Conservation (phyloP, 2,329 filamentous ascomycete genomes). For the Furcasterigmium furcatum region DNA sequence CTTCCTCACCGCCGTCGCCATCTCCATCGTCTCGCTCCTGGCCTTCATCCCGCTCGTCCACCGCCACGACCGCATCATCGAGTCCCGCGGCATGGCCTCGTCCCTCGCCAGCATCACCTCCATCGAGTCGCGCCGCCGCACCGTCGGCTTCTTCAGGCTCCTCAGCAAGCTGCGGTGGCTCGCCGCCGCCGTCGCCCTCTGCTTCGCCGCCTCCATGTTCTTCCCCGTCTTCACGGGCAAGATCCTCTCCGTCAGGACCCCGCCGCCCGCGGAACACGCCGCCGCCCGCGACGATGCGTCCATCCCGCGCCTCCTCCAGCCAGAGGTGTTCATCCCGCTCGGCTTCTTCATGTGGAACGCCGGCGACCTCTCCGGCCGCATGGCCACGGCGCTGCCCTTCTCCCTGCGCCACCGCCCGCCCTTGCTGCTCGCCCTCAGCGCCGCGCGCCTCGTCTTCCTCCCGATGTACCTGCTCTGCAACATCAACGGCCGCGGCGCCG, state of each 20-base stretch:
- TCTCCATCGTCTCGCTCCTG: conserved; percentile 67
- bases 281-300: conserved; percentile 33
- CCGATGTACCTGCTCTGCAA: conserved; percentile 92
- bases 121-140: conserved; percentile 48
- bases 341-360: conserved; percentile 92
- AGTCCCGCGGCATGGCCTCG: conserved; percentile 47
- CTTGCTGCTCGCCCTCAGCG: conserved; percentile 63
- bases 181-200: conserved; percentile 72
- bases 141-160: conserved; percentile 57
- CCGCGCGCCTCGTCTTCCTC: conserved; percentile 67
- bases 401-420: conserved; percentile 61
- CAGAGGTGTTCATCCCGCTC: conserved; percentile 81
- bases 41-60: conserved; percentile 73
- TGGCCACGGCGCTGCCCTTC: conserved; percentile 58
- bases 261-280: conserved; percentile 18
- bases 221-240: conserved; percentile 88
- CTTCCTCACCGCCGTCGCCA: conserved; percentile 80
- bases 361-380: conserved; percentile 77
- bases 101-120: conserved; percentile 50
- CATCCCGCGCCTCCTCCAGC: conserved; percentile 57
- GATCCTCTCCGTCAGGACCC: conserved; percentile 41
- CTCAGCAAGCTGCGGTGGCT: conserved; percentile 78
- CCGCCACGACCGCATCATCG: conserved; percentile 52
- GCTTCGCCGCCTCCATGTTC: conserved; percentile 85
- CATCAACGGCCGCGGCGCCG: conserved; percentile 70